Evolutionary conservation across 164 flowering plant species (phyloP), one percentile per base, ranked within the genome.

Genomic region (Tetrastigma voinierianum): DNA sequence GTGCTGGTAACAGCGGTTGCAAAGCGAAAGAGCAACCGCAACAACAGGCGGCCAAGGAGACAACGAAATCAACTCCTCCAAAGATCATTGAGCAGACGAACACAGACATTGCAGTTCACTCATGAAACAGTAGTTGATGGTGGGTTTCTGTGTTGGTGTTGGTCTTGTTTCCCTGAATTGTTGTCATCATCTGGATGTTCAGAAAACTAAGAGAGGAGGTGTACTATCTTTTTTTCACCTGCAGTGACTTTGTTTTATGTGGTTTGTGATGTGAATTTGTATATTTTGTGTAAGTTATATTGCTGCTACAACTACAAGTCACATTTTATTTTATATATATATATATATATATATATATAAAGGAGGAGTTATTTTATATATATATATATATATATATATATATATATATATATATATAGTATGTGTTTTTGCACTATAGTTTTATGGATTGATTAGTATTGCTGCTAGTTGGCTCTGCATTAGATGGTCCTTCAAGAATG

Each of bases 21-120:
- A 79, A n/a, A 70, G 63, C 43, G 24, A 86, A n/a, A 74, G 81
- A 74, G 14, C 74, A 57, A 18, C 8, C 75, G 1, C 78, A 80
- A 67, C 75, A 55, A n/a, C n/a, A n/a, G n/a, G n/a, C n/a, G 52
- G 78, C 55, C 15, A 76, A 75, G 62, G 86, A 77, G 64, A 66
- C 69, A 14, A 57, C 70, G 19, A 74, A 82, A 68, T 21, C 81
- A 4, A 51, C 57, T 64, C 66, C 76, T 19, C 21, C 65, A 13
- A 72, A 72, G 64, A 69, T 77, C 57, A 65, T 63, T 5, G 84
- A 57, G 57, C 78, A 78, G 64, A 64, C 62, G 13, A 80, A 66
- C 61, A 67, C 78, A 65, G 83, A 79, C 70, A 76, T 86, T 25
- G 2, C 82, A 0, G 83, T 84, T 46, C 74, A 82, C 24, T 87